These are phyloP conservation scores for Fusarium gaditjirri DNA, from an alignment of 2,329 filamentous ascomycete species.

Conservation along the genomic window DNA sequence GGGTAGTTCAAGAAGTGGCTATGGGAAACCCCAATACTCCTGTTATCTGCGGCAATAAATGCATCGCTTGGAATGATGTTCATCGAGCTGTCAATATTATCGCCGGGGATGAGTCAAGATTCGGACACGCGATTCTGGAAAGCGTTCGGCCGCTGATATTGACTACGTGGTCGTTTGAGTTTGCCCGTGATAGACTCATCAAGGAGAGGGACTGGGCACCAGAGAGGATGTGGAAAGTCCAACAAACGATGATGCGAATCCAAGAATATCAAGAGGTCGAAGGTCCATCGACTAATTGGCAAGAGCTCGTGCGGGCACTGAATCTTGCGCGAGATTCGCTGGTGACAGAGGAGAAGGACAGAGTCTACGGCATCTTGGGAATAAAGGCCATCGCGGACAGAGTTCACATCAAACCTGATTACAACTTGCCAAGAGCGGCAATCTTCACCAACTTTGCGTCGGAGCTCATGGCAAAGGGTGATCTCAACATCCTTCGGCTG, in stretches of 20 bases:
- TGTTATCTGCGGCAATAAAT: background rate
- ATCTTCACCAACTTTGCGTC: background rate
- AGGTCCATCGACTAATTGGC: background rate
- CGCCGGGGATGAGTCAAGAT: background rate
- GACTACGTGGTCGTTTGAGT: background rate
- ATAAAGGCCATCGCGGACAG: conserved; percentile 1
- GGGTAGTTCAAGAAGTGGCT: background rate
- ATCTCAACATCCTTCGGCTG: background rate
- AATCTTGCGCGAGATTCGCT: background rate
- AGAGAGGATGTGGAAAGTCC: background rate
- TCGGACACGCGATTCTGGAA: background rate
- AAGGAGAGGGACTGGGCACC: background rate
- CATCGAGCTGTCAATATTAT: background rate
- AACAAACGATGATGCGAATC: background rate
- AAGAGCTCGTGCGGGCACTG: background rate
- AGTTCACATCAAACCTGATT: background rate
- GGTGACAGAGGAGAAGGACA: conserved; percentile 2
- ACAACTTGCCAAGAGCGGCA: background rate
- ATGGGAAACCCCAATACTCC: background rate
- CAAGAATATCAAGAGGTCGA: background rate
- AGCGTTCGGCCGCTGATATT: background rate
- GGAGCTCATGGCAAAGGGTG: background rate
- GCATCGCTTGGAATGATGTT: background rate
- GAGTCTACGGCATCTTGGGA: conserved; percentile 5
- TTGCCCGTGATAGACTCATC: background rate